Conservation (phyloP, 2,329 filamentous ascomycete species). For the Monilinia laxa region DNA sequence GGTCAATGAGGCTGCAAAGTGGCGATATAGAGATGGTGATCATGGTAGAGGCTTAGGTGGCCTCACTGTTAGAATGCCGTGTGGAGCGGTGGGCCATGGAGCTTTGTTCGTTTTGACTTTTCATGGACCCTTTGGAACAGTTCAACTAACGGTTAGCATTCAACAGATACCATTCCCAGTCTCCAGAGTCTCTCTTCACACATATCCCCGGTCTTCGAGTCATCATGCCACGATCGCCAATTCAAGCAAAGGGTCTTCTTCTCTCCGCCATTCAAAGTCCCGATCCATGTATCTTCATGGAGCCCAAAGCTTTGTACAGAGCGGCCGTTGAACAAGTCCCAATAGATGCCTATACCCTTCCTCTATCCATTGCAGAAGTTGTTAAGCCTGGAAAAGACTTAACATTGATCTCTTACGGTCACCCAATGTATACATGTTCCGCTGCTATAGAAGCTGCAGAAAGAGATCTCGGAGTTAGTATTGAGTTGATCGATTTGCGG, state of each 20-base stretch:
- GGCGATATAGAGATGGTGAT: constrained; percentile 62
- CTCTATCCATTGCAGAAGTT: constrained; percentile 67
- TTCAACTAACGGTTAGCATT: constrained; percentile 22
- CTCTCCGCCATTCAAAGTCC: constrained; percentile 61
- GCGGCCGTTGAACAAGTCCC: constrained; percentile 73
- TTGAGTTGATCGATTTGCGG: constrained; percentile 69
- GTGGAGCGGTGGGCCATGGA: constrained; percentile 70
- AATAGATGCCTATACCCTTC: constrained; percentile 63
- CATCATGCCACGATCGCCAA: constrained; percentile 67
- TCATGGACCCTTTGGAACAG: not conserved
- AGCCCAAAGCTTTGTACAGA: constrained; percentile 72
- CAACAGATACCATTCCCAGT: constrained; percentile 65
- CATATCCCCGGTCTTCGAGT: constrained; percentile 70
- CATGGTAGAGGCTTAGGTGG: constrained; percentile 60
- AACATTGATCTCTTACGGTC: constrained; percentile 69
- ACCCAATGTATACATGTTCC: constrained; percentile 67
- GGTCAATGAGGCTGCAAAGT: constrained; percentile 74
- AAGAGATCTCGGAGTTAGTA: constrained; percentile 62
- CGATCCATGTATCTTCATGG: constrained; percentile 74
- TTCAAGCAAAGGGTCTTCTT: constrained; percentile 70
- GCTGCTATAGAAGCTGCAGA: constrained; percentile 66
- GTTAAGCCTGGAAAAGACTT: constrained; percentile 65
- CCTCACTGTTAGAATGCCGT: constrained; percentile 69
- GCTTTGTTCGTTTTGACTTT: constrained; percentile 52
- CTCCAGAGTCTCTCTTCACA: constrained; percentile 68